phyloP scores from a whole-genome alignment of 2,329 filamentous ascomycete species.

The Cryphonectria carpinicola region DNA sequence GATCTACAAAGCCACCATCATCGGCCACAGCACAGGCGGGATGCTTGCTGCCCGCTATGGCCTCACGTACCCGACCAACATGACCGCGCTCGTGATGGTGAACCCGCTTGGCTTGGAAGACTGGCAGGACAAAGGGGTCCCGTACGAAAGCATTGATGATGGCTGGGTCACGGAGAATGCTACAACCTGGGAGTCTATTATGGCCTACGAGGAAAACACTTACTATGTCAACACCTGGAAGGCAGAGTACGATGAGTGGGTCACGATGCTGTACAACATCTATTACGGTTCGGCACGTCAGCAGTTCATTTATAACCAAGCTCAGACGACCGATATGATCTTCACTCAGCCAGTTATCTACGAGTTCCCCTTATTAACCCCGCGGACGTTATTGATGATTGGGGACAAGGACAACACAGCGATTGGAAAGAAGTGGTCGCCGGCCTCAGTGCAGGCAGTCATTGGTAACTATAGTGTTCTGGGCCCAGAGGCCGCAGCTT shows the following conservation, averaged over 20 bases:
- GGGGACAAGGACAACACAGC: conserved; percentile 58
- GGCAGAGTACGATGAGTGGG: conserved; percentile 56
- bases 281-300: conserved; percentile 50
- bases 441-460: conserved; percentile 46
- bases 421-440: conserved; percentile 57
- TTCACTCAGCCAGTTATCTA: conserved; percentile 56
- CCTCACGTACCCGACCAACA: conserved; percentile 51
- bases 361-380: conserved; percentile 50
- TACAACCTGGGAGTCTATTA: conserved; percentile 49
- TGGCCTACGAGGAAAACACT: conserved; percentile 49
- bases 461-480: conserved; percentile 55
- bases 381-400: conserved; percentile 53
- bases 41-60: conserved; percentile 48
- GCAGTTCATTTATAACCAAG: conserved; percentile 52
- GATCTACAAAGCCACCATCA: conserved; percentile 42
- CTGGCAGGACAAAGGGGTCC: conserved; percentile 54
- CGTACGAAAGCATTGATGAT: conserved; percentile 48
- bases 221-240: conserved; percentile 56
- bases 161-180: conserved; percentile 43
- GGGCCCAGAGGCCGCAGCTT: conserved; percentile 47
- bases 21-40: conserved; percentile 57
- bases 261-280: conserved; percentile 57
- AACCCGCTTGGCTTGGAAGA: conserved; percentile 60
- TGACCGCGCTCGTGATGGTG: conserved; percentile 51
- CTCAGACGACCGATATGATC: conserved; percentile 58